Base-by-base conservation (phyloP, 2,329 filamentous ascomycete species). In the Emericellopsis cladophorae region DNA sequence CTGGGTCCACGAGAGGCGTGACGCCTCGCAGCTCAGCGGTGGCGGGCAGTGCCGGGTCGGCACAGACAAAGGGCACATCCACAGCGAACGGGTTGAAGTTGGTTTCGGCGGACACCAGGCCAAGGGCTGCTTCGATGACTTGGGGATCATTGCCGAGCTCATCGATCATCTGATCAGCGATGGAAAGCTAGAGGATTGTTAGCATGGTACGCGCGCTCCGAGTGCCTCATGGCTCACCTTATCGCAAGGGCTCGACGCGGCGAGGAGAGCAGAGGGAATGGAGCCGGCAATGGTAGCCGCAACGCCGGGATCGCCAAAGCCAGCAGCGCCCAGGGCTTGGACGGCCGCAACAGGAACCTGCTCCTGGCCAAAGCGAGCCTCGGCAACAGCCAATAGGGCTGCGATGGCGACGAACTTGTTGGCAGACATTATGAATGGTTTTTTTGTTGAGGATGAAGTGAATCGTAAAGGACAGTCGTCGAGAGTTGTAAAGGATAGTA, bases 81-180 rank as follows among this genome's bases (percentile, higher is more conserved):
- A 72, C 69, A 42, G 60, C 72, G 48, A 77, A 82, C 40, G 76
- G 77, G 64, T 84, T 84, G 65, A 81, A 81, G 70, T 84, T 84
- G 60, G 81, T 78, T 66, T 83, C 79, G 4, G 79, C 79, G 22
- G 73, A 70, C 12, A 83, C 79, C 31, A 83, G 67, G 14, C 70
- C 71, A 43, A 69, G 69, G 15, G 80, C 80, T 16, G 75, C 79
- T 12, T 69, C 66, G 43, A 84, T 64, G 47, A 79, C 76, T 45
- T 68, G 61, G n/a, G 67, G 59, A 48, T 75, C 74, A 36, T 61
- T 69, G 40, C 79, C 80, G 29, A 82, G 76, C 40, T 73, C 59
- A 8, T 67, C 52, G 45, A 83, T 67, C 53, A 84, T 80, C 51
- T 76, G 54, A 53, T 84, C 80, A 46, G 77, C 80, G 36, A 77